Base-by-base conservation (phyloP, 345 rosid species). In the Draba incana region DNA sequence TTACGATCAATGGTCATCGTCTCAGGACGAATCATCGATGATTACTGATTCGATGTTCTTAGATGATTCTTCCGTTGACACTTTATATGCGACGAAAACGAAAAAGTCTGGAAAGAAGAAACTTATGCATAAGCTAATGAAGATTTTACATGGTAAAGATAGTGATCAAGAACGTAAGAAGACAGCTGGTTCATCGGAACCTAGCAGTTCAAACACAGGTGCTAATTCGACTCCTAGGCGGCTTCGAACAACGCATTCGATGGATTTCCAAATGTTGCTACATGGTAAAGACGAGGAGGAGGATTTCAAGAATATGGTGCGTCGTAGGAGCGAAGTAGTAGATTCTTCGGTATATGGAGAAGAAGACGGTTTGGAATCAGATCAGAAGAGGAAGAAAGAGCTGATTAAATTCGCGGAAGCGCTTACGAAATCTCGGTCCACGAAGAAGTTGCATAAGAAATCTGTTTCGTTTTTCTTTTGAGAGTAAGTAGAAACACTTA, bases 131-230 rank as follows among this genome's bases (percentile, higher is more conserved):
- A 93, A 85, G 74, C 83, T 93, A 39, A 77, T 86, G 78, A 84
- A 49, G 62, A 84, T 88, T 38, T 52, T 90, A n/a, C 68, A 52
- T 10, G 94, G 96, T 46, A 90, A 90, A 74, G 92, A 88, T 27
- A 31, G 6, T 41, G 10, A 35, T 35, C 77, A 63, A 27, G 78
- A 60, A 2, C 16, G n/a, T 2, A 82, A 67, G 27, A 66, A 50
- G 61, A 75, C 81, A 71, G 66, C 72, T 23, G 84, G 48, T 31
- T 64, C 65, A 8, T 53, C 57, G 0, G 92, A 85, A 75, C 42
- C 31, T 4, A 66, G 70, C 49, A 61, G 86, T 72, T 79, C 84
- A 48, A 64, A 62, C 43, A 72, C 76, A 5, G 71, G 66, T 55
- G 72, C 41, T 12, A 78, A 67, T 43, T 74, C 57, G 2, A 52